These are phyloP conservation scores for Zygoascus biomembranicola DNA, from an alignment of 805 yeast genomes.

Conservation along the genomic window DNA sequence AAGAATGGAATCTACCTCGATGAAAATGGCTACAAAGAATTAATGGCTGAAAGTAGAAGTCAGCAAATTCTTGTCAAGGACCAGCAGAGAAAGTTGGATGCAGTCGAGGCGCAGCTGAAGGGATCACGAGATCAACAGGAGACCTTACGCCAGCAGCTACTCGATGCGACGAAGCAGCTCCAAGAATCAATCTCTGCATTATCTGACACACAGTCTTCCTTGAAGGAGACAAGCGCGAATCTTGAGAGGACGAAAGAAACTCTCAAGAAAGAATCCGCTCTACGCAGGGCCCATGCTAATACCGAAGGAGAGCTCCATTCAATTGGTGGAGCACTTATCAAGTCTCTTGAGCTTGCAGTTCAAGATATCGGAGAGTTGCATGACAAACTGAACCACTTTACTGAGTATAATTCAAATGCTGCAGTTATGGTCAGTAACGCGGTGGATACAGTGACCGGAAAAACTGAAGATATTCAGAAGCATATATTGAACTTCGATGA, in stretches of 20 bases:
- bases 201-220: slow-evolving; percentile 4
- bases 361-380: slow-evolving; percentile 15
- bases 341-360: slow-evolving; percentile 16
- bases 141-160: slow-evolving; percentile 11
- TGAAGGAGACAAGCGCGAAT: slow-evolving; percentile 6
- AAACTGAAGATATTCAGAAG: neutral
- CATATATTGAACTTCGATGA: slow-evolving; percentile 3
- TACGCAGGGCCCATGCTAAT: slow-evolving; percentile 22
- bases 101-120: slow-evolving; percentile 40
- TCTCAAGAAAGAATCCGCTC: slow-evolving; percentile 16
- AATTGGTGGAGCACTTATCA: slow-evolving; percentile 19
- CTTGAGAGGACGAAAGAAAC: slow-evolving; percentile 8
- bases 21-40: slow-evolving; percentile 38
- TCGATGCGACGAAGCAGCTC: slow-evolving; percentile 7
- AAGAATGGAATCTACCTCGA: slow-evolving; percentile 64
- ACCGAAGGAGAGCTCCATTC: slow-evolving; percentile 23
- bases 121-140: slow-evolving; percentile 28
- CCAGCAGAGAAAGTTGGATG: slow-evolving; percentile 39
- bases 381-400: slow-evolving; percentile 13
- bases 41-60: slow-evolving; percentile 41
- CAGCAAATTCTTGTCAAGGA: slow-evolving; percentile 42
- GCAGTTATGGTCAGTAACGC: neutral
- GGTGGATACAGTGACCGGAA: neutral
- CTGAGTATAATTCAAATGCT: slow-evolving; percentile 7
- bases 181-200: slow-evolving; percentile 11